Conservation (phyloP, 1,139 yeast species). For the Kazachstania sp. region DNA sequence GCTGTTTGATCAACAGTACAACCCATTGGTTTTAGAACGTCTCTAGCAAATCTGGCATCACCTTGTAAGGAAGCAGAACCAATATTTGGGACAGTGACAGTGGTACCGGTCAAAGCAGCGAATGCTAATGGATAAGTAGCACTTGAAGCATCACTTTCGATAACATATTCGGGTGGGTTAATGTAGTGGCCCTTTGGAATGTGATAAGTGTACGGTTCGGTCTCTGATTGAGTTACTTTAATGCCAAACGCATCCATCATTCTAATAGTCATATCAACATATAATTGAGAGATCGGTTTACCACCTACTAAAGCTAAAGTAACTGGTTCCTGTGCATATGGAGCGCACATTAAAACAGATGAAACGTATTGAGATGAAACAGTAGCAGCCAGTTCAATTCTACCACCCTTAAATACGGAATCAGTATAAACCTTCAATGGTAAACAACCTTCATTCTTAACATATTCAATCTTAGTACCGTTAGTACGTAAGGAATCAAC, state of each 20-base stretch:
- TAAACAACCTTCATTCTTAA: slow-evolving; percentile 71
- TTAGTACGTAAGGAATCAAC: slow-evolving; percentile 82
- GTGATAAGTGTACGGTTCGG: slow-evolving; percentile 76
- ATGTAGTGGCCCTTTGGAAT: slow-evolving; percentile 76
- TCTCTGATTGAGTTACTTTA: slow-evolving; percentile 55
- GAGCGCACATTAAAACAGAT: slow-evolving; percentile 94
- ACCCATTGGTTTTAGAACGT: slow-evolving; percentile 92
- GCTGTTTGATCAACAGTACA: slow-evolving; percentile 77
- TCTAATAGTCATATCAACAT: slow-evolving; percentile 93
- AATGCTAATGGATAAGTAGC: slow-evolving; percentile 97
- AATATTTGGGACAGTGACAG: slow-evolving; percentile 88
- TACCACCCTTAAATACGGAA: slow-evolving; percentile 74
- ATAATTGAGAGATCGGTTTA: slow-evolving; percentile 89
- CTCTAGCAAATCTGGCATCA: slow-evolving; percentile 93
- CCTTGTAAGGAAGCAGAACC: slow-evolving; percentile 92
- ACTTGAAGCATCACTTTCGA: slow-evolving; percentile 97
- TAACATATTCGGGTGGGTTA: slow-evolving; percentile 76
- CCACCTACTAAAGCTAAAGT: slow-evolving; percentile 89
- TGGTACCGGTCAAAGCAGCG: slow-evolving; percentile 95
- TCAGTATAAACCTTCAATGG: slow-evolving; percentile 73
- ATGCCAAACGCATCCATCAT: slow-evolving; percentile 93
- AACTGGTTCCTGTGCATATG: slow-evolving; percentile 83
- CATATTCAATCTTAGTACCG: slow-evolving; percentile 66
- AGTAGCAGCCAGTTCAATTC: slow-evolving; percentile 90
- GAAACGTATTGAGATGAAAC: slow-evolving; percentile 97